Evolutionary conservation across 2,329 filamentous ascomycete species (phyloP), one percentile per base, ranked within the genome.

Genomic region (Penicillium digitatum): DNA sequence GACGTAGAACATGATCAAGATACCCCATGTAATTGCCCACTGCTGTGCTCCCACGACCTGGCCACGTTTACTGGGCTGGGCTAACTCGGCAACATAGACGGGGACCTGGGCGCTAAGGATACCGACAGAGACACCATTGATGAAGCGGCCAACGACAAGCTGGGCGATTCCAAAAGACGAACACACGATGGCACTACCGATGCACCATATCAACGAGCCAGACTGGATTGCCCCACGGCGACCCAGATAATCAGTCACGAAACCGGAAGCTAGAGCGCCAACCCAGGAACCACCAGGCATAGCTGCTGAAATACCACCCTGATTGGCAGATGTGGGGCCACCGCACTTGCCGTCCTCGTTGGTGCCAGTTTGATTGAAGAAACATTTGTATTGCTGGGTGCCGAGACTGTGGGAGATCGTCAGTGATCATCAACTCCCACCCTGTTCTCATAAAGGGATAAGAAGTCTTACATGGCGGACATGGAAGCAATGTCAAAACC

Each of bases 401-500:
- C 84, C 84, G 35, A 90, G 77, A 56, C 63, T 65, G n/a, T 9
- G 1, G 14, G 37, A 52, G 16, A 34, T 10, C 45, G 49, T 51
- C 46, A 48, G 52, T 39, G 4, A 48, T 26, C 37, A 10, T 11
- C 6, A 29, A 9, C 11, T 3, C 7, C 9, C 22, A 14, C 11
- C 7, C 3, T 24, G 20, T 18, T 9, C 20, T 26, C n/a, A 2
- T 9, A 1, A 14, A 20, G 16, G 20, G 3, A 26, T 20, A 9
- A 18, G 14, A 14, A 24, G 1, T 43, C 61, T 48, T 49, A 65
- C 62, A 85, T 82, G 43, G 82, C 83, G 35, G 82, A 85, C 87
- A 90, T 89, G 40, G 85, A 88, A 53, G 82, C 84, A 65, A 91
- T 89, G 73, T 91, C 88, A 69, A 91, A 91, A 63, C 88, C 89